Conservation (phyloP, 2,329 filamentous ascomycete genomes). For the Colletotrichum tamarilloi region DNA sequence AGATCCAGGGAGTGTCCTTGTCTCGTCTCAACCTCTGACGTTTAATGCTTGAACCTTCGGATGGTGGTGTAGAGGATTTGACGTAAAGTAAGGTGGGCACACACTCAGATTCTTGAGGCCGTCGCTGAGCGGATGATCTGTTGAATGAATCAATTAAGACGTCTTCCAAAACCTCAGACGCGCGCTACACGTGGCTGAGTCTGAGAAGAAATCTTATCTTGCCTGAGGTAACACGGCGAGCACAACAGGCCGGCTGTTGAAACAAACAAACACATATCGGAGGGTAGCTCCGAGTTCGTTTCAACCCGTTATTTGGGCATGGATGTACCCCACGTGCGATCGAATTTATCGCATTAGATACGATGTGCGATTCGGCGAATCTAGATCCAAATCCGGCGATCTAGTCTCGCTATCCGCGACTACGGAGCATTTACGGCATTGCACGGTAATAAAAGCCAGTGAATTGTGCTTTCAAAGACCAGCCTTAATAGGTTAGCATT, state of each 20-base stretch:
- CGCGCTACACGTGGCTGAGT: neutral
- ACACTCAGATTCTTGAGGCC: neutral
- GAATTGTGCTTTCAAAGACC: no score
- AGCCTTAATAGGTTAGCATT: no score
- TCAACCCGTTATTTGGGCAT: neutral
- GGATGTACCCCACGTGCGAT: neutral
- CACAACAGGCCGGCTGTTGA: neutral
- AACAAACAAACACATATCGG: neutral
- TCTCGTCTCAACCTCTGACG: neutral
- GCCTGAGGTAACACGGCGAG: neutral
- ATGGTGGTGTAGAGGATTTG: no score
- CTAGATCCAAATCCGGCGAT: no score
- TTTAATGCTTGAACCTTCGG: no score
- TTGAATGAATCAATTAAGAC: neutral
- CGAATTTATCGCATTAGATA: neutral
- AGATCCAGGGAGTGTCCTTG: neutral
- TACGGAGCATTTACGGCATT: no score
- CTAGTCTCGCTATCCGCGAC: no score
- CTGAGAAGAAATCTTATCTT: neutral
- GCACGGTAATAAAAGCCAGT: no score
- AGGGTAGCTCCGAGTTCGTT: neutral
- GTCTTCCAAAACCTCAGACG: neutral
- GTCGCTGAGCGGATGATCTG: neutral
- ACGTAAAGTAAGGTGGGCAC: no score
- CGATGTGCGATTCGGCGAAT: no score